Base-by-base conservation (phyloP, 1,139 yeast species). In the Zygosaccharomyces pseudobailii region DNA sequence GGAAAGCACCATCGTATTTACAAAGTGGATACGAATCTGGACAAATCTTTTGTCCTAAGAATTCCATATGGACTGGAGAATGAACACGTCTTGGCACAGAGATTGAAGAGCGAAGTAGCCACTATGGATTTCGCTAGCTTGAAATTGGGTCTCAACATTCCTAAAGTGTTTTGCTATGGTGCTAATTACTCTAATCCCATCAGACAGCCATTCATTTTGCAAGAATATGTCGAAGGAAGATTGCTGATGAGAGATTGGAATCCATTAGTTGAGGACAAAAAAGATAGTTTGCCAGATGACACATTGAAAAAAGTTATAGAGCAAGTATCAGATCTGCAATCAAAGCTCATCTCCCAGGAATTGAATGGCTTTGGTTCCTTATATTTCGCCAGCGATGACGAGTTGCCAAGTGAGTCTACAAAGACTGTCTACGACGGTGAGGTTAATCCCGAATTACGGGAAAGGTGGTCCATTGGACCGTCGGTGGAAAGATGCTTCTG, bases 391-490 rank as follows among this genome's bases (percentile, higher is more conserved):
- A 55, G 56, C 44, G 69, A 66, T 43, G 63, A 67, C 42, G 78
- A 80, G 40, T 13, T 9, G 10, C 10, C 33, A 9, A 24, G 24
- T 27, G 58, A 61, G 13, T 52, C 70, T 2, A 68, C 72, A 39
- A 74, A 72, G 51, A 62, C 62, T 28, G 87, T 95, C 3, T 85
- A 84, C 56, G 80, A 78, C 5, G 87, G 82, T 20, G 92, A 86
- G 63, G 70, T 74, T 28, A 72, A 81, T 45, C 71, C 73, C 24
- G 67, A 66, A 27, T 70, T 86, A 46, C 71, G 72, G 43, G 77
- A 78, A 54, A 79, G 95, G 71, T 90, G 95, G 94, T 78, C 85
- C 64, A 82, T 92, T 56, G 97, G 98, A 2, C 94, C 95, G n/a
- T 79, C 88, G 36, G 82, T 81, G 34, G 97, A 90, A 68, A 76